Base-by-base conservation (phyloP, 257 asterid genomes). In the Capsicum rhomboideum region DNA sequence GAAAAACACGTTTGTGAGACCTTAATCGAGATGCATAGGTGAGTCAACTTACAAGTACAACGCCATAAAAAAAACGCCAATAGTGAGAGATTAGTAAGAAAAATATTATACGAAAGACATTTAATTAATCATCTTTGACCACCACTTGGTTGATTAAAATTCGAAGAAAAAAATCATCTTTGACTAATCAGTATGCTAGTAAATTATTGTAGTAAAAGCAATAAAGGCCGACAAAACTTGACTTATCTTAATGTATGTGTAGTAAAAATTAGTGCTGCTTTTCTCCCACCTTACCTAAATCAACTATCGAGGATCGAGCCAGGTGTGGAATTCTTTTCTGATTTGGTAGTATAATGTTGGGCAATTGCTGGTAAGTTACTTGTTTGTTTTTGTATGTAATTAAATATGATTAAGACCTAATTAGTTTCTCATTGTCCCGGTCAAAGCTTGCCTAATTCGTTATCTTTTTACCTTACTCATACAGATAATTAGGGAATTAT, bases 261-360 rank as follows among this genome's bases (percentile, higher is more conserved):
- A 71, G 63, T 75, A 26, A 75, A 16, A 8, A 49, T 75, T 23
- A 75, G 16, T 75, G 81, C 61, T 28, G 63, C 81, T 75, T 75
- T 75, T 75, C 63, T 75, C 81, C 81, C 16, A 50, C 81, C 40
- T 75, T 75, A 75, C 81, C 81, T 75, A 49, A 75, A 75, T 26
- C 46, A 75, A 75, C 61, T 49, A 26, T 49, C 26, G 23, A 4
- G 8, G 37, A 49, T 49, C 14, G 14, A 46, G 58, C 42, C 44
- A 49, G 44, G 81, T 75, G 81, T 49, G 61, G 40, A 75, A 8
- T 31, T 67, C n/a, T 31, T 34, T 67, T 1, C 14, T 6, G 21
- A 34, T 75, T 75, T 4, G 59, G 58, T 34, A 69, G 58, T 34
- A 69, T 1, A 49, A 75, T 49, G 16, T 49, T 49, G 63, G 46